Evolutionary conservation across 2,329 filamentous ascomycete genomes (phyloP).

Genomic region (Xylaria sp.): DNA sequence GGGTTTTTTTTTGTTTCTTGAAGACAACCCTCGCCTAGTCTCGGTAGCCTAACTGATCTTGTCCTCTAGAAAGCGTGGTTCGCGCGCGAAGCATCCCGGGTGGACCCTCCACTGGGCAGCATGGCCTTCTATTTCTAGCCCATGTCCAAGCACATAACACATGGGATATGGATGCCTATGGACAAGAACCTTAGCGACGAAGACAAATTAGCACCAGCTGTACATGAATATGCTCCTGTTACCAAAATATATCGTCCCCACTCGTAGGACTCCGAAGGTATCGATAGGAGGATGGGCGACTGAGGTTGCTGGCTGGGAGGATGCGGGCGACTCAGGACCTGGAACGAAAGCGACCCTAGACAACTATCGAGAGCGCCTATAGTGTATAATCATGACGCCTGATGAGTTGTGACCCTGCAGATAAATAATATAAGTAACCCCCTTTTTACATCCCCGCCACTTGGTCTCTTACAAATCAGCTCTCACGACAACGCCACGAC

Average conservation of each 20-base stretch:
- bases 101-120: slow-evolving; percentile 3
- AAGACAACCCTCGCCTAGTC: slow-evolving; percentile 12
- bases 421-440: slow-evolving; percentile 11
- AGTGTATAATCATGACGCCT: not conserved
- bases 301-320: slow-evolving; percentile 12
- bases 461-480: slow-evolving; percentile 11
- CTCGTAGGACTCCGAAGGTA: slow-evolving; percentile 28
- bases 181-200: slow-evolving; percentile 7
- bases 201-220: not conserved
- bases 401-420: slow-evolving; percentile 4
- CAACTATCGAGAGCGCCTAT: slow-evolving; percentile 8
- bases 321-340: not conserved
- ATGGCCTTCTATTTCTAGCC: not conserved
- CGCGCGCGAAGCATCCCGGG: slow-evolving; percentile 22
- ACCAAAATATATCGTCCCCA: slow-evolving; percentile 17
- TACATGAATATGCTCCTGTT: not conserved
- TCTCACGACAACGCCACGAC: not conserved
- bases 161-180: slow-evolving; percentile 20
- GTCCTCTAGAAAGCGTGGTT: slow-evolving; percentile 2
- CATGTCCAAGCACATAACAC: slow-evolving; percentile 1
- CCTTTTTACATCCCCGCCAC: not conserved
- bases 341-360: slow-evolving; percentile 12
- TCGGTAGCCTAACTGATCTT: slow-evolving; percentile 19
- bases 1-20: not conserved
- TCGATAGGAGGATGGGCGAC: slow-evolving; percentile 19